Evolutionary conservation across 139 green algal genomes (phyloP).

Genomic region (Tetratostichococcus sp.): DNA sequence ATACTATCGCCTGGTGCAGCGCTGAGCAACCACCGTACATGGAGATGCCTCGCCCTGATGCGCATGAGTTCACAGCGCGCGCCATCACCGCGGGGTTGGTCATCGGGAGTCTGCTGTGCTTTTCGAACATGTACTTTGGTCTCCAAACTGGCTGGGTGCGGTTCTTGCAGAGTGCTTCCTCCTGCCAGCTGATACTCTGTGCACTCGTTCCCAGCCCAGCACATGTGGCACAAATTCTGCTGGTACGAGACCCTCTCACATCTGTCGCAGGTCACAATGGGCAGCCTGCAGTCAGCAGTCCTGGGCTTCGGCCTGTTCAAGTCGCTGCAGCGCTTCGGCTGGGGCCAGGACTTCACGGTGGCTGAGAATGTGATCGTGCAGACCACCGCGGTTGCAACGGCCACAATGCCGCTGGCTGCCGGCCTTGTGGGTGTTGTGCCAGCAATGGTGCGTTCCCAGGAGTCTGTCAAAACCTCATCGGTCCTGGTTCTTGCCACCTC

Average conservation of each 20-base stretch:
- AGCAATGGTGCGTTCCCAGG: constrained; percentile 17
- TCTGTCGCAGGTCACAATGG: constrained; percentile 37
- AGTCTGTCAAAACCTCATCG: too few relatives aligned
- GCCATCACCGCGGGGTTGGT: constrained; percentile 37
- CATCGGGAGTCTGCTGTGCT: constrained; percentile 48
- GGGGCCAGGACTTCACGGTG: constrained; percentile 31
- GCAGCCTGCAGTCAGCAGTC: constrained; percentile 48
- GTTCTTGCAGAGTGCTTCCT: too few relatives aligned
- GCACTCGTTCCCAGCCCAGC: too few relatives aligned
- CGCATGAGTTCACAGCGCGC: constrained; percentile 27
- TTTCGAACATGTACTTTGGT: constrained; percentile 61
- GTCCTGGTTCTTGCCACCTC: too few relatives aligned
- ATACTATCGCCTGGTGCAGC: too few relatives aligned
- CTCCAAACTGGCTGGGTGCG: constrained; percentile 38
- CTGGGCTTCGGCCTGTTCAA: constrained; percentile 53
- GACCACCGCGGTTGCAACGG: constrained; percentile 53
- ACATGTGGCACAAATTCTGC: background rate
- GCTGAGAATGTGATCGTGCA: constrained; percentile 62
- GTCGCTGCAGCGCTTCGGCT: constrained; percentile 20
- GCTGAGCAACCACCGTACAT: too few relatives aligned
- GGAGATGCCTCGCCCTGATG: background rate
- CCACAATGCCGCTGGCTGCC: constrained; percentile 56
- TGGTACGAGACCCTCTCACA: background rate
- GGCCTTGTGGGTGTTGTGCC: constrained; percentile 55
- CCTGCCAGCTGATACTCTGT: too few relatives aligned